Conservation (phyloP, 2,329 filamentous ascomycete genomes). For the Elsinoe perseae region DNA sequence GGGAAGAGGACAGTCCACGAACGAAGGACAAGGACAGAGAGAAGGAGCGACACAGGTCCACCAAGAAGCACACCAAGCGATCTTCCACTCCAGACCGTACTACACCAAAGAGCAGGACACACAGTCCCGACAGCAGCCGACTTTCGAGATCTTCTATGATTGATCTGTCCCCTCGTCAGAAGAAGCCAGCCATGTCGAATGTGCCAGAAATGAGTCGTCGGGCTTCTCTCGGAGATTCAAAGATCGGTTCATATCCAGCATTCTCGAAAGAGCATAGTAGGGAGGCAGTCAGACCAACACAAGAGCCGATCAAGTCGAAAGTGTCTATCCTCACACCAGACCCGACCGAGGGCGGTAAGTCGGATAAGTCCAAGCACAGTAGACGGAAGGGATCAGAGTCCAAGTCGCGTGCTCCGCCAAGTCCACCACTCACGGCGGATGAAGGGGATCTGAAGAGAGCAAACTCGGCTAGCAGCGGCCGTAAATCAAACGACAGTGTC, state of each 20-base stretch:
- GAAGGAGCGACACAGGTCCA: slow-evolving; percentile 22
- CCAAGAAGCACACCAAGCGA: slow-evolving; percentile 19
- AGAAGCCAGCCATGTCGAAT: slow-evolving; percentile 30
- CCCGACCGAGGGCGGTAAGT: slow-evolving; percentile 34
- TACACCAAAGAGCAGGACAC: slow-evolving; percentile 18
- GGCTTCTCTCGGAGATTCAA: slow-evolving; percentile 30
- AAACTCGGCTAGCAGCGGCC: slow-evolving; percentile 38
- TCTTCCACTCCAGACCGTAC: slow-evolving; percentile 19
- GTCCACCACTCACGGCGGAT: slow-evolving; percentile 40
- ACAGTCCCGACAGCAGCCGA: slow-evolving; percentile 17
- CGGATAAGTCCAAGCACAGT: slow-evolving; percentile 25
- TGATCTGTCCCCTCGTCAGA: slow-evolving; percentile 19
- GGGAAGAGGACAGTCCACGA: slow-evolving; percentile 23
- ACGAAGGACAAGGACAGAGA: slow-evolving; percentile 21
- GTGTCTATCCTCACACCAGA: slow-evolving; percentile 33
- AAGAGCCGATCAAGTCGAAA: slow-evolving; percentile 30
- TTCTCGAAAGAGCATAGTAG: slow-evolving; percentile 91
- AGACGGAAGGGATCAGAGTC: slow-evolving; percentile 21
- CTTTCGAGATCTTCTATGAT: slow-evolving; percentile 18
- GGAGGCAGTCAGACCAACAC: slow-evolving; percentile 62
- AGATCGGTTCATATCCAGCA: slow-evolving; percentile 61
- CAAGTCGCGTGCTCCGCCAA: slow-evolving; percentile 36
- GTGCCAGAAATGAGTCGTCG: slow-evolving; percentile 42
- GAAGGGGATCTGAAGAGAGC: slow-evolving; percentile 39
- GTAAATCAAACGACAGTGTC: slow-evolving; percentile 26